Conservation (phyloP, 768 basidiomycete species). For the Suillus fuscotomentosus region DNA sequence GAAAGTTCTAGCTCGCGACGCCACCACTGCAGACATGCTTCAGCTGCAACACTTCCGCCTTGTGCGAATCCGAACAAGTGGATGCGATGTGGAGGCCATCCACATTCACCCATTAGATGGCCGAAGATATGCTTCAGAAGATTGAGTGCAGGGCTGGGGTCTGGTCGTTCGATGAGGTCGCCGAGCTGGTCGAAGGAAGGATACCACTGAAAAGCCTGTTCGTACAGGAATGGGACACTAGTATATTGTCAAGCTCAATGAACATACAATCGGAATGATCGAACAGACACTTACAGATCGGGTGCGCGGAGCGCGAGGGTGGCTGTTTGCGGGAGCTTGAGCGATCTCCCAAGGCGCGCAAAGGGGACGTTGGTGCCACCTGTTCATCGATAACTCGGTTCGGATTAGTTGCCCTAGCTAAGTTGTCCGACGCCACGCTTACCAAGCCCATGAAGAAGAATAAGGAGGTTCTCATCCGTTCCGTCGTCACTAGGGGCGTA, state of each 20-base stretch:
- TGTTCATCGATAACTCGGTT: constrained; percentile 25
- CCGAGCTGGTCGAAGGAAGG: constrained; percentile 78
- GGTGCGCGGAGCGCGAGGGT: constrained; percentile 79
- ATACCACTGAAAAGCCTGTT: constrained; percentile 86
- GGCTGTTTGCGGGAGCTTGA: constrained; percentile 91
- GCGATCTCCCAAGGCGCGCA: constrained; percentile 61
- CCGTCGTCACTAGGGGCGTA: constrained; percentile 80
- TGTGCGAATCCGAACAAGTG: constrained; percentile 90
- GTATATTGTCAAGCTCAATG: constrained; percentile 6
- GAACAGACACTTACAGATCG: constrained; percentile 52
- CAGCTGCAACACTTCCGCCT: constrained; percentile 76
- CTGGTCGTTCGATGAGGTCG: constrained; percentile 63
- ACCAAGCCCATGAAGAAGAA: constrained; percentile 89
- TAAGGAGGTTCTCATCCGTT: constrained; percentile 80
- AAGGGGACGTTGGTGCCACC: constrained; percentile 85
- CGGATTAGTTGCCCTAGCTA: constrained; percentile 2
- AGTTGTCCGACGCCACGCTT: constrained; percentile 15
- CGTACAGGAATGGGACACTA: constrained; percentile 78
- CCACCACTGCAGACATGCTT: constrained; percentile 62
- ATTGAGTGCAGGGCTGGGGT: constrained; percentile 69
- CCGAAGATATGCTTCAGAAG: constrained; percentile 50
- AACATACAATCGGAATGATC: background rate
- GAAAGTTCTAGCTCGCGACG: constrained; percentile 29
- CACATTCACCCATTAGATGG: constrained; percentile 57
- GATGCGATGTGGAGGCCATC: constrained; percentile 67